A percentile compares a stretch with the other conserved stretches of the same genome.
Conservation (phyloP, 2,329 filamentous ascomycete genomes). For the Sclerotiophoma versabilis region DNA sequence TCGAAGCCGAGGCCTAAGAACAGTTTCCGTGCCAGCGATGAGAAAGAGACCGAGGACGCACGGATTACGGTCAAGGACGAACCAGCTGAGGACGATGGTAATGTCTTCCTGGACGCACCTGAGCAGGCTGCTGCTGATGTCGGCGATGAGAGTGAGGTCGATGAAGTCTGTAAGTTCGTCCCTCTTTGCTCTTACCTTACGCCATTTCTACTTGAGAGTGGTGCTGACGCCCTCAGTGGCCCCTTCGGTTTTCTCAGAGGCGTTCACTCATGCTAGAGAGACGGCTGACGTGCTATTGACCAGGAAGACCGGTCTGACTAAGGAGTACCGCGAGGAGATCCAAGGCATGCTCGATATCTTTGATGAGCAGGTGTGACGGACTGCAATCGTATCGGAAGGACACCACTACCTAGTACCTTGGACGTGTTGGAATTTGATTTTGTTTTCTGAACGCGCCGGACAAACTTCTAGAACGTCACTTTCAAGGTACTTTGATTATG, state of each 20-base stretch:
- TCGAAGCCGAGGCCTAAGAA: not conserved
- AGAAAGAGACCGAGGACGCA: not conserved
- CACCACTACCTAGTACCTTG: too few relatives aligned
- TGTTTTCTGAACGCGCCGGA: too few relatives aligned
- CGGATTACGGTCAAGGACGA: not conserved
- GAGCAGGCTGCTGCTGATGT: not conserved
- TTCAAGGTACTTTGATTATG: too few relatives aligned
- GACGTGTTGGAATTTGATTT: too few relatives aligned
- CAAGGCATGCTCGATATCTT: not conserved
- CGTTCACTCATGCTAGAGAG: not conserved
- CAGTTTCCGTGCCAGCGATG: constrained; percentile 1
- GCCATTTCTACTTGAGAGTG: not conserved
- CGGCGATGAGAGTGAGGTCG: not conserved
- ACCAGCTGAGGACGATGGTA: not conserved
- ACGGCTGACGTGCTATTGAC: constrained; percentile 3
- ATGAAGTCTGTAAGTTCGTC: constrained; percentile 8
- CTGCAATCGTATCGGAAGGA: too few relatives aligned
- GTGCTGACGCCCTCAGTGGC: not conserved
- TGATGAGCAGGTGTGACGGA: not conserved
- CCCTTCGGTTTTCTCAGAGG: not conserved
- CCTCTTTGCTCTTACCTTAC: not conserved
- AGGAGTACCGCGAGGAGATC: not conserved
- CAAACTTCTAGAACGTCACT: too few relatives aligned
- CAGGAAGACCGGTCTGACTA: not conserved
- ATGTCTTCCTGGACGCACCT: not conserved